A percentile compares a stretch with the other conserved stretches of the same genome.
These are phyloP conservation scores for Meira miltonrushii DNA, from an alignment of 1,284 basidiomycete genomes.

Conservation along the genomic window DNA sequence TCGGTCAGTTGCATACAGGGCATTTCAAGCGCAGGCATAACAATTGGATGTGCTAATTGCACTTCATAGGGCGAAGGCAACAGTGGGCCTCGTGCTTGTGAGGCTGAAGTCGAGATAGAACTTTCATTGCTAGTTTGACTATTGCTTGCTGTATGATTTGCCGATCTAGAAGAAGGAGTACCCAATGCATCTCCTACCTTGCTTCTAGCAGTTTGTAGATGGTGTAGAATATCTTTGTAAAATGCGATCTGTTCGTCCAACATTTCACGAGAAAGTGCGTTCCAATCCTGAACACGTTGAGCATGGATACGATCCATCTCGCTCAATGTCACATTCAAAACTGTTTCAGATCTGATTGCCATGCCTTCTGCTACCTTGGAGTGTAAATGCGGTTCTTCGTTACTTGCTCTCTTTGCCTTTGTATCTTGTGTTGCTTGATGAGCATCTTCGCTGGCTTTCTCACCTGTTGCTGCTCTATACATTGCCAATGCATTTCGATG, in stretches of 20 bases:
- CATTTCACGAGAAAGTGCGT: constrained; percentile 21
- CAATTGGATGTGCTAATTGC: neutral
- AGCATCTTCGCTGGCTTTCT: neutral
- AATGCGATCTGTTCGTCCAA: constrained; percentile 36
- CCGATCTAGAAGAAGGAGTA: no score
- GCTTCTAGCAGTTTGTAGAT: constrained; percentile 17
- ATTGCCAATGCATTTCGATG: constrained; percentile 57
- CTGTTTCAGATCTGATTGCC: constrained; percentile 73
- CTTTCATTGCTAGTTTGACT: no score
- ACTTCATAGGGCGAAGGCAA: constrained; percentile 1
- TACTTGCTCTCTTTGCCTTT: neutral
- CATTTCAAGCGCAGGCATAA: no score
- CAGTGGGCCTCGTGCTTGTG: neutral
- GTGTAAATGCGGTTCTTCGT: constrained; percentile 5
- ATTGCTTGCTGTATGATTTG: no score
- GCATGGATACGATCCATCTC: constrained; percentile 64
- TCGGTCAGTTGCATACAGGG: no score
- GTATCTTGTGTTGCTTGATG: neutral
- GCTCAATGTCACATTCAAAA: constrained; percentile 74
- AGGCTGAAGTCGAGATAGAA: no score
- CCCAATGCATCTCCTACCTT: neutral
- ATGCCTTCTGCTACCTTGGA: constrained; percentile 54
- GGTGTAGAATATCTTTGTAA: constrained; percentile 24
- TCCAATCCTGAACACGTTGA: constrained; percentile 38
- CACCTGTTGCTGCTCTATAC: constrained; percentile 54